Percentiles rank a stretch among this genome's conserved stretches.
These are phyloP conservation scores for Macrophomina tecta DNA, from an alignment of 2,329 filamentous ascomycete species.

Conservation along the genomic window DNA sequence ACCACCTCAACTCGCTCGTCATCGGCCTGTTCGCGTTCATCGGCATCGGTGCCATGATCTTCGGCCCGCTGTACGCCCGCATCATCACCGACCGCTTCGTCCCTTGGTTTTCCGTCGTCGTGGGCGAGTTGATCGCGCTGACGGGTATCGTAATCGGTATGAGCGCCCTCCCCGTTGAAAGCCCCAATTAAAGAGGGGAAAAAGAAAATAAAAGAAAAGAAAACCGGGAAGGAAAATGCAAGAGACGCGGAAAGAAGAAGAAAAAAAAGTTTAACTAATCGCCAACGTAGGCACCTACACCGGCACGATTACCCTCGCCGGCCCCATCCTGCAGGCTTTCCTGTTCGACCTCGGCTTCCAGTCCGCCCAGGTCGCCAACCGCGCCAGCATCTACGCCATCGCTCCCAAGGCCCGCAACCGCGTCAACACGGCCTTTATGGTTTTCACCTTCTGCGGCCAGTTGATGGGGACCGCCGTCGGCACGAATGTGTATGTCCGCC, in stretches of 20 bases:
- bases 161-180: too few species aligned
- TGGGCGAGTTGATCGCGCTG: constrained; percentile 66
- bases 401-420: constrained; percentile 71
- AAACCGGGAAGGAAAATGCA: too few species aligned
- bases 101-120: constrained; percentile 69
- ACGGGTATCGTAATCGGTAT: constrained; percentile 64
- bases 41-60: constrained; percentile 71
- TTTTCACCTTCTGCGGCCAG: constrained; percentile 76
- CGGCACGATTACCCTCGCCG: constrained; percentile 69
- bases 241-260: too few species aligned
- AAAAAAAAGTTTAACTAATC: too few species aligned
- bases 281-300: constrained; percentile 62
- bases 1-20: constrained; percentile 68
- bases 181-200: too few species aligned
- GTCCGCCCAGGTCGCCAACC: constrained; percentile 75
- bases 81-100: constrained; percentile 73
- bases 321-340: constrained; percentile 74
- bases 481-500: constrained; percentile 44
- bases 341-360: constrained; percentile 75
- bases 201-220: too few species aligned
- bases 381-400: constrained; percentile 72
- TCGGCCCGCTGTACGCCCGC: constrained; percentile 73
- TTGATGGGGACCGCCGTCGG: constrained; percentile 66
- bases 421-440: constrained; percentile 84
- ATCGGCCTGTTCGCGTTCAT: constrained; percentile 83